A percentile compares a stretch with the other conserved stretches of the same genome.
phyloP scores from a whole-genome alignment of 2,329 filamentous ascomycete genomes.

The Colletotrichum cuscutae region DNA sequence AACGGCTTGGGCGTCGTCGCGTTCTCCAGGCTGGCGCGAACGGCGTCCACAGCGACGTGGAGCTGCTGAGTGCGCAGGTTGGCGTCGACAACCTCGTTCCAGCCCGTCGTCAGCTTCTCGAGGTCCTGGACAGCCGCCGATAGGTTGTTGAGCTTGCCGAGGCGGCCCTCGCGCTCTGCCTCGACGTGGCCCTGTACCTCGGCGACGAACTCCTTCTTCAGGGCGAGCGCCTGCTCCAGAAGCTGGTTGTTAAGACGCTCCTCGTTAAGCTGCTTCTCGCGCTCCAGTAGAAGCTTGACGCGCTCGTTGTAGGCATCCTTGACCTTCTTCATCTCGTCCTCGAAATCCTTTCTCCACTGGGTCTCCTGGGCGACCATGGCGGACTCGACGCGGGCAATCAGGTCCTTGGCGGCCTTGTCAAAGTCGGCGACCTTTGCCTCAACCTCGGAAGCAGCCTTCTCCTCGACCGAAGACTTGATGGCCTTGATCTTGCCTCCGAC shows the following conservation, averaged over 20 bases:
- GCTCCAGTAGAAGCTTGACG: constrained; percentile 80
- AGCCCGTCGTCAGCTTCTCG: constrained; percentile 86
- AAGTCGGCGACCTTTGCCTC: constrained; percentile 80
- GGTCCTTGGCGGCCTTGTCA: constrained; percentile 84
- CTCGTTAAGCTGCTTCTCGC: constrained; percentile 82
- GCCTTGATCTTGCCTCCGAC: constrained; percentile 82
- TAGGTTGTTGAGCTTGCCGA: constrained; percentile 86
- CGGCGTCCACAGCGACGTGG: constrained; percentile 93
- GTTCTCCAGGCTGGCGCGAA: constrained; percentile 84
- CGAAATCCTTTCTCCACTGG: constrained; percentile 89
- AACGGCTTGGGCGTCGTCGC: constrained; percentile 83
- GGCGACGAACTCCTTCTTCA: constrained; percentile 85
- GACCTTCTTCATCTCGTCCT: constrained; percentile 83
- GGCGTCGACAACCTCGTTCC: constrained; percentile 89
- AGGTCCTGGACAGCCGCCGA: constrained; percentile 82
- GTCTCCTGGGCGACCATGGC: constrained; percentile 84
- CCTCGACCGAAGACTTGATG: constrained; percentile 76
- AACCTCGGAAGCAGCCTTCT: constrained; percentile 80
- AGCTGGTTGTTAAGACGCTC: constrained; percentile 86
- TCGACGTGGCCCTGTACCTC: constrained; percentile 87
- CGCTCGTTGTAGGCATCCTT: constrained; percentile 82
- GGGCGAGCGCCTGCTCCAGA: constrained; percentile 86
- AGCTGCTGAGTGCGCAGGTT: constrained; percentile 96
- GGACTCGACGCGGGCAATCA: constrained; percentile 88
- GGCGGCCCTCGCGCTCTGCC: constrained; percentile 84